A percentile compares a stretch with the other conserved stretches of the same genome.
Evolutionary conservation across 2,329 filamentous ascomycete species (phyloP).

Genomic region (Colletotrichum liaoningense): DNA sequence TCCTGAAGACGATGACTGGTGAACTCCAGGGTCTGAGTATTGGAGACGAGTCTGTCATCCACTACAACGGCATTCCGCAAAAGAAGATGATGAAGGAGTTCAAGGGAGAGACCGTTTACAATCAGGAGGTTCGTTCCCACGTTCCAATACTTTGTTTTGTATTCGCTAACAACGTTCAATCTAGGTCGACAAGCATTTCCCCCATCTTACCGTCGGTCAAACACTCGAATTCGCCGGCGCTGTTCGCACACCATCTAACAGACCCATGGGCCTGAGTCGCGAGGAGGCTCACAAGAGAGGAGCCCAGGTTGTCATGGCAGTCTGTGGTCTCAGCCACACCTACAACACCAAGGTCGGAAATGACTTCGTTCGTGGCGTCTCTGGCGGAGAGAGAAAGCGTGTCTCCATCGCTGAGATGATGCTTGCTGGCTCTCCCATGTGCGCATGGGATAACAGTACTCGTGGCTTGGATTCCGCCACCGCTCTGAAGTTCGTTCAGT

Average conservation of each 20-base stretch:
- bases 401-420: slow-evolving; percentile 86
- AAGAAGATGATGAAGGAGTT: slow-evolving; percentile 68
- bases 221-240: slow-evolving; percentile 80
- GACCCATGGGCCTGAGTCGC: slow-evolving; percentile 71
- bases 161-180: background rate
- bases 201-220: slow-evolving; percentile 80
- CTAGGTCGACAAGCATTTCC: slow-evolving; percentile 77
- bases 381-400: slow-evolving; percentile 80
- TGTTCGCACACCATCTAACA: slow-evolving; percentile 73
- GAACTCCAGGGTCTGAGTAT: slow-evolving; percentile 69
- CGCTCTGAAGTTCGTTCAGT: slow-evolving; percentile 78
- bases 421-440: slow-evolving; percentile 68
- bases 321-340: slow-evolving; percentile 79
- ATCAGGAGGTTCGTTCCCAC: slow-evolving; percentile 69
- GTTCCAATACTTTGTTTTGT: too few relatives aligned
- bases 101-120: slow-evolving; percentile 77
- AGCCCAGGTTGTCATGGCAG: slow-evolving; percentile 74
- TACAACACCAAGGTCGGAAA: slow-evolving; percentile 81
- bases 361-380: slow-evolving; percentile 78
- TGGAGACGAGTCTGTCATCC: slow-evolving; percentile 61
- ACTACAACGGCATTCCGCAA: slow-evolving; percentile 72
- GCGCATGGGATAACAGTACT: slow-evolving; percentile 78
- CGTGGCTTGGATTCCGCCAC: slow-evolving; percentile 79
- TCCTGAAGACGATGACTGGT: slow-evolving; percentile 71
- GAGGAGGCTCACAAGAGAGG: slow-evolving; percentile 71